Conservation (phyloP, 2,329 filamentous ascomycete species). For the Fusarium staphyleae region DNA sequence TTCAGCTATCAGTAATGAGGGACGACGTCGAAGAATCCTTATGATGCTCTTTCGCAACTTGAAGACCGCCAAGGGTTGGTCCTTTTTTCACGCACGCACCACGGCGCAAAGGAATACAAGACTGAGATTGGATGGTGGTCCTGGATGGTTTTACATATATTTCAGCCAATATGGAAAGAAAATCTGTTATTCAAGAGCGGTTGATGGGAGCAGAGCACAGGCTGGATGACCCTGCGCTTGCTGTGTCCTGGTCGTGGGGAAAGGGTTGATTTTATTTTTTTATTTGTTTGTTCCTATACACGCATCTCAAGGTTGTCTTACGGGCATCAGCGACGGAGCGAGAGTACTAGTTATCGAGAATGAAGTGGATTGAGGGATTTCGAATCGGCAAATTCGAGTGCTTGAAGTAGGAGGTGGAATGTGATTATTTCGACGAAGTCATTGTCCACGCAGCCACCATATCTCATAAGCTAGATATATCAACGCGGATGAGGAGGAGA, state of each 20-base stretch:
- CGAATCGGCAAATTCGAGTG: slow-evolving; percentile 16
- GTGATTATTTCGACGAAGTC: slow-evolving; percentile 5
- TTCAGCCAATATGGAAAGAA: slow-evolving; percentile 35
- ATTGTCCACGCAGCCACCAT: slow-evolving; percentile 8
- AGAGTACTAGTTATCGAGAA: slow-evolving; percentile 21
- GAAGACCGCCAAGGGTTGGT: slow-evolving; percentile 29
- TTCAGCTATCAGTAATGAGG: slow-evolving; percentile 40
- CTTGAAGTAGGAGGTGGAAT: slow-evolving; percentile 20
- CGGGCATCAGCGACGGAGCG: slow-evolving; percentile 39
- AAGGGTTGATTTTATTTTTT: slow-evolving; percentile 26
- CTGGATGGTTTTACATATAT: slow-evolving; percentile 38
- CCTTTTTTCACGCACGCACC: slow-evolving; percentile 31
- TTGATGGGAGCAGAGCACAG: slow-evolving; percentile 23
- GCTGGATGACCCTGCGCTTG: slow-evolving; percentile 30
- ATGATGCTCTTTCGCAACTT: slow-evolving; percentile 34
- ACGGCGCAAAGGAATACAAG: slow-evolving; percentile 39
- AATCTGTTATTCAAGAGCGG: slow-evolving; percentile 27
- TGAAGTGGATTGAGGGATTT: slow-evolving; percentile 16
- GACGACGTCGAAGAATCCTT: slow-evolving; percentile 34
- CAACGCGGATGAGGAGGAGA: slow-evolving; percentile 7
- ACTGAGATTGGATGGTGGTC: slow-evolving; percentile 37
- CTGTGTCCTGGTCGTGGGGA: slow-evolving; percentile 15
- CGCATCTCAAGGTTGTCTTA: slow-evolving; percentile 40
- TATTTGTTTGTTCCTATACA: slow-evolving; percentile 39
- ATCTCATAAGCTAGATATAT: slow-evolving; percentile 12